Base-by-base conservation (phyloP, 2,329 filamentous ascomycete species). In the Parascedosporium putredinis region DNA sequence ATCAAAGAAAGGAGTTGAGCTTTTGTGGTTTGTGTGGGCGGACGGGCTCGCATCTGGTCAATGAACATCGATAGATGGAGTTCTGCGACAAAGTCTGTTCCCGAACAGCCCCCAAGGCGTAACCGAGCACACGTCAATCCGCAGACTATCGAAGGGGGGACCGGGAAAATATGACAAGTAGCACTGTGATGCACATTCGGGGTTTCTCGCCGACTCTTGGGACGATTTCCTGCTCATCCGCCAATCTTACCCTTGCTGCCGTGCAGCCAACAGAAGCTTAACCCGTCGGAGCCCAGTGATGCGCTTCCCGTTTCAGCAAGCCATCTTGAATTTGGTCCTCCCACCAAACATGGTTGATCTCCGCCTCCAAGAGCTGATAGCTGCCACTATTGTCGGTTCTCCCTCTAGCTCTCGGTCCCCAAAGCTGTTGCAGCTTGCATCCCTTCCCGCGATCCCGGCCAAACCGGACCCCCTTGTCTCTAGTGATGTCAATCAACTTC, bases 231-330 rank as follows among this genome's bases (percentile, higher is more conserved):
- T 31, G 27, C 27, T 12, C 27, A 31, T 31, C 27, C 27, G 12
- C 18, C 38, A 16, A 24, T 42, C 38, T 20, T 20, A 20, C 38
- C 18, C 23, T 42, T 40, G 12, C 12, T 42, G n/a, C 38, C 38
- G 7, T 42, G 16, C 38, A 42, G 16, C 38, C 38, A 18, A 16
- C 8, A 7, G 20, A 23, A 20, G 18, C 14, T 8, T 10, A 23
- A 36, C n/a, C 33, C 10, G 33, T 14, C 38, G 12, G 38, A 20
- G 38, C 38, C 38, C 38, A 42, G 38, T 42, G 38, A 42, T 20
- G 38, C 38, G 38, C 23, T 42, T 42, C 38, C 38, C 18, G 38
- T 42, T 42, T 42, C 38, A 42, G 38, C 38, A 20, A 42, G 38
- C 38, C 38, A 42, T 20, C 27, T 31, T 31, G 7, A 31, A 31